Conservation (phyloP, 352 stramenopile genomes). For the Phytophthora quininea region DNA sequence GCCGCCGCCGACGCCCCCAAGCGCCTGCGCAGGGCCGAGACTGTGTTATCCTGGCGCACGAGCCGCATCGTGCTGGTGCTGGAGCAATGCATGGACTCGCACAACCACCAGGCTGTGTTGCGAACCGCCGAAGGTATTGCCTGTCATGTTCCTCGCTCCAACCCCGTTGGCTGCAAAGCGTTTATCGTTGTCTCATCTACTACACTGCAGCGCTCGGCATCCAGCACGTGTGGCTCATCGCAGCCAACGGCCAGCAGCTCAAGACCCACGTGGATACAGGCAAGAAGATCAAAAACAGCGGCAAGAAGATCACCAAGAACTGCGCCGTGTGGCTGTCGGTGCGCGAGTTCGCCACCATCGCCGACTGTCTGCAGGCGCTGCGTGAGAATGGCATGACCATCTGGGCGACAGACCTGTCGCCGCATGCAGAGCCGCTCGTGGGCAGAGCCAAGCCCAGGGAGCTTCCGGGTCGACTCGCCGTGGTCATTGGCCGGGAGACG, state of each 20-base stretch:
- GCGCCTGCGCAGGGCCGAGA: constrained; percentile 72
- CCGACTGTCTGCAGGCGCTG: constrained; percentile 78
- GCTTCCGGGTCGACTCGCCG: constrained; percentile 87
- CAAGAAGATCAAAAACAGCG: constrained; percentile 36
- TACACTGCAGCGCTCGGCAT: constrained; percentile 91
- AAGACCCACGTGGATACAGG: constrained; percentile 56
- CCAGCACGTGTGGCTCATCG: constrained; percentile 90
- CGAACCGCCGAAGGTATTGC: constrained; percentile 87
- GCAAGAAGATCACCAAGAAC: constrained; percentile 85
- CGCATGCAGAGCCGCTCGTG: constrained; percentile 63
- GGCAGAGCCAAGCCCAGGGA: constrained; percentile 45
- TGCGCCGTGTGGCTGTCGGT: constrained; percentile 86
- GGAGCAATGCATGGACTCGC: constrained; percentile 81
- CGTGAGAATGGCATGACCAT: constrained; percentile 70
- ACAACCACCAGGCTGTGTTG: constrained; percentile 91
- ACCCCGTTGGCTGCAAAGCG: background rate
- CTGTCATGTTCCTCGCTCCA: constrained; percentile 12
- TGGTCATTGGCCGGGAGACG: constrained; percentile 94
- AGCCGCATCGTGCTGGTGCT: constrained; percentile 75
- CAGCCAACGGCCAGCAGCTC: constrained; percentile 64
- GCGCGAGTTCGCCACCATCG: constrained; percentile 84
- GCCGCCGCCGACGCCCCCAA: constrained; percentile 42
- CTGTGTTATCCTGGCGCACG: constrained; percentile 68
- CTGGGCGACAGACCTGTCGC: constrained; percentile 92
- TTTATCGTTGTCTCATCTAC: no score